Conservation (phyloP, 306 rosid genomes). For the Mimosa bimucronata region DNA sequence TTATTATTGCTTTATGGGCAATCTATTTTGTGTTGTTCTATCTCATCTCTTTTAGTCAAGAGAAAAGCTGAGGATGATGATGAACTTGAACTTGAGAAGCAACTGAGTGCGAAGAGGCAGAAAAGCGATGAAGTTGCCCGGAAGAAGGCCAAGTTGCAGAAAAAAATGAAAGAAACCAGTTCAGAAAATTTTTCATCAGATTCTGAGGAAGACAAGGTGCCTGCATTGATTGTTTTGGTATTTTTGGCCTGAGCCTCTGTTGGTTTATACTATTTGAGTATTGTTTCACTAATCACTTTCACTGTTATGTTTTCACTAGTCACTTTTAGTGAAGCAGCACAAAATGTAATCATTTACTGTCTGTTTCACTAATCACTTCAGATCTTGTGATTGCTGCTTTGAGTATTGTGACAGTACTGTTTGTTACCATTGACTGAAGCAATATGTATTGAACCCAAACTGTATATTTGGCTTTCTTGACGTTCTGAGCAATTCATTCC, state of each 20-base stretch:
- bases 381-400: not conserved
- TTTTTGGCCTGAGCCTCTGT: not conserved
- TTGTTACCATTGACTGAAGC: not conserved
- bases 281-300: no score
- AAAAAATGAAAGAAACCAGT: slow-evolving; percentile 59
- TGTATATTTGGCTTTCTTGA: not conserved
- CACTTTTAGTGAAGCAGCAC: slow-evolving; percentile 72
- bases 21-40: not conserved
- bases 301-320: no score
- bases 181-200: slow-evolving; percentile 64
- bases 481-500: slow-evolving; percentile 49
- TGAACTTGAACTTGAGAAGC: slow-evolving; percentile 55
- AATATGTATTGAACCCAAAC: not conserved
- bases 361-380: not conserved
- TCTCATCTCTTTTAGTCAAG: slow-evolving; percentile 48
- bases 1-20: not conserved
- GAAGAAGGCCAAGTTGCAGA: slow-evolving; percentile 49
- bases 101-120: slow-evolving; percentile 66
- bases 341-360: slow-evolving; percentile 43
- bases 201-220: slow-evolving; percentile 65
- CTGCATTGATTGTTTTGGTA: not conserved
- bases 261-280: not conserved
- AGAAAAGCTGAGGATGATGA: slow-evolving; percentile 71
- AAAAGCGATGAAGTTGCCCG: slow-evolving; percentile 59
- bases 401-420: not conserved